A percentile compares a stretch with the other conserved stretches of the same genome.
Evolutionary conservation across 257 asterid genomes (phyloP).

Genomic region (Petunia axillaris): DNA sequence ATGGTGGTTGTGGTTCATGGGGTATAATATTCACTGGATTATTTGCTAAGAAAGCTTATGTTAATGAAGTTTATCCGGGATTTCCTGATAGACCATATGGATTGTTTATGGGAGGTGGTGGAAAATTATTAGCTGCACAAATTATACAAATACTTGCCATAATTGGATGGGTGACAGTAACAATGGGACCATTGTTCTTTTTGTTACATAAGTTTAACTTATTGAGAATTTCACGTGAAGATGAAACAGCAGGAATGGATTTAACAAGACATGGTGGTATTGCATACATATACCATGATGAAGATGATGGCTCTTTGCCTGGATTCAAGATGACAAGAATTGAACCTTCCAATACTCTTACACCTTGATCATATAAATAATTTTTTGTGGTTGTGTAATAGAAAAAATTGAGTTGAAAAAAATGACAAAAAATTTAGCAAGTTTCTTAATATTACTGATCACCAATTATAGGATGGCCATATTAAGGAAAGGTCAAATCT

Average conservation of each 20-base stretch:
- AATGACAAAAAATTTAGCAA: neutral
- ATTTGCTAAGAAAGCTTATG: constrained; percentile 68
- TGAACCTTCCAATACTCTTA: constrained; percentile 46
- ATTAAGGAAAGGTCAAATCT: constrained; percentile 12
- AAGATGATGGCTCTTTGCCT: constrained; percentile 43
- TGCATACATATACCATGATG: constrained; percentile 63
- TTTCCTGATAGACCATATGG: constrained; percentile 67
- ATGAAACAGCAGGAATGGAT: constrained; percentile 95
- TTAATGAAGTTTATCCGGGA: constrained; percentile 66
- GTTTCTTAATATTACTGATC: neutral
- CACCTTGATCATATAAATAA: constrained; percentile 10
- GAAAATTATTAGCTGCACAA: constrained; percentile 70
- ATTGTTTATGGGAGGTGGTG: constrained; percentile 92
- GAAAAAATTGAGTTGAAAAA: neutral
- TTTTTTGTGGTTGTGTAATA: neutral
- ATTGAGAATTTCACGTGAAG: constrained; percentile 73
- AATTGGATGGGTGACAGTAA: constrained; percentile 78
- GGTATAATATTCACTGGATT: constrained; percentile 77
- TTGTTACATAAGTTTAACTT: constrained; percentile 59
- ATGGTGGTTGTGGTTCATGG: constrained; percentile 95
- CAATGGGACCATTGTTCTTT: constrained; percentile 84
- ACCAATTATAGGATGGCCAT: neutral
- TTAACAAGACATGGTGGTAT: constrained; percentile 95
- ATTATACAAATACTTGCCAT: constrained; percentile 72
- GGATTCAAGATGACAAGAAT: constrained; percentile 57